Base-by-base conservation (phyloP, 2,329 filamentous ascomycete species). In the Penicillium rolfsii region DNA sequence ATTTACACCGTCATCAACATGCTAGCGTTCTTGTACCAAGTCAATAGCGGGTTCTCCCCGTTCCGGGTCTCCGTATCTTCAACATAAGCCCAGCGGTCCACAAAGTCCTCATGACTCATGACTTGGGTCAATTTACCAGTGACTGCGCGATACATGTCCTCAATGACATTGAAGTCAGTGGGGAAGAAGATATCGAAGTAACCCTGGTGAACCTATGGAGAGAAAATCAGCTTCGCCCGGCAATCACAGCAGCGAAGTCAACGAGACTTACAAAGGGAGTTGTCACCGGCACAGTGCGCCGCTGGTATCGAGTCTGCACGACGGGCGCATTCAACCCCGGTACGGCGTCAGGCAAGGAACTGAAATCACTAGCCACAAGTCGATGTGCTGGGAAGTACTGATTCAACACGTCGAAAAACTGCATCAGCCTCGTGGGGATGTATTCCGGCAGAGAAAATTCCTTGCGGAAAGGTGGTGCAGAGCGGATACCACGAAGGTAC, bases 141-240 rank as follows among this genome's bases (percentile, higher is more conserved):
- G 70, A 98, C 87, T 63, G 92, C 92, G 58, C 91, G 89, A 79
- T 99, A 99, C 69, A 98, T 87, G 70, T 92, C 88, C 77, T 98
- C 93, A 78, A 95, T 89, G 67, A 96, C 89, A 64, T 86, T 84
- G 74, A 99, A 99, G 77, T 99, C 90, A 11, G 95, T 99, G 0
- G 95, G 95, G 80, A 99, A 99, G 74, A 99, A 88, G 70, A 99
- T 97, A 75, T 99, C 96, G 74, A 99, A 99, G 79, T 97, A 98
- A 49, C 95, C 96, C 80, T 99, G 96, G 76, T 98, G 93, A 52
- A 97, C 91, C 91, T 96, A 65, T 12, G 11, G 30, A 24, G 26
- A 6, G 5, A 52, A 35, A 22, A 58, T 64, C 48, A 68, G 58
- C 28, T 38, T n/a, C 24, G 16, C 38, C n/a, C 40, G n/a, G 2